Conservation (phyloP, 176 grass and related monocot genomes). For the Phragmites australis region DNA sequence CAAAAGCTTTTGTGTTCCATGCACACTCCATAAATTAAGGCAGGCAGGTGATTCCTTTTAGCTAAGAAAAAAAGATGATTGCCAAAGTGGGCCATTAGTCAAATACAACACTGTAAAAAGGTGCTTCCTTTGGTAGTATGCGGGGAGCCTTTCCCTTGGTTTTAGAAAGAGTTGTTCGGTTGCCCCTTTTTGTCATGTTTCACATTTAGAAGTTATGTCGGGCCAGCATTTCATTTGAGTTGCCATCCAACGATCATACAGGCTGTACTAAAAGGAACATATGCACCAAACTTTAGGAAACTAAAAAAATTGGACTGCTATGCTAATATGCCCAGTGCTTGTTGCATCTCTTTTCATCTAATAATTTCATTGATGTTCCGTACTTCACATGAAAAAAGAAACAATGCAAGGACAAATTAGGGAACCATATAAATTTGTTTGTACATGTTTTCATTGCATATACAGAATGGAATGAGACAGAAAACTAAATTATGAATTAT, state of each 20-base stretch:
- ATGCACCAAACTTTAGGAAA: neutral
- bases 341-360: conserved; percentile 1
- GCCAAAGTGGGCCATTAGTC: conserved; percentile 58
- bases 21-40: conserved; percentile 45
- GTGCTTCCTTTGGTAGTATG: conserved; percentile 49
- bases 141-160: conserved; percentile 50
- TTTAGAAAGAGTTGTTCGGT: conserved; percentile 57
- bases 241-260: conserved; percentile 33
- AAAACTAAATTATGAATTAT: neutral
- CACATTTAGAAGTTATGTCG: conserved; percentile 44
- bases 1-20: conserved; percentile 32
- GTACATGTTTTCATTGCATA: neutral
- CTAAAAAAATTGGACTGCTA: neutral
- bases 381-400: conserved; percentile 19
- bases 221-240: conserved; percentile 32
- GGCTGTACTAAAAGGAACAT: conserved; percentile 18
- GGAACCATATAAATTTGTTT: neutral
- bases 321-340: neutral
- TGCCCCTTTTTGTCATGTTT: conserved; percentile 54
- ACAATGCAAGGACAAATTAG: neutral
- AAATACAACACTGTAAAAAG: conserved; percentile 60
- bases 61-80: conserved; percentile 44
- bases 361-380: neutral
- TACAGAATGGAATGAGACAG: neutral
- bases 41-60: conserved; percentile 39